A percentile compares a stretch with the other conserved stretches of the same genome.
Evolutionary conservation across 1,284 basidiomycete species (phyloP).

Genomic region (Ceratobasidium sp.): DNA sequence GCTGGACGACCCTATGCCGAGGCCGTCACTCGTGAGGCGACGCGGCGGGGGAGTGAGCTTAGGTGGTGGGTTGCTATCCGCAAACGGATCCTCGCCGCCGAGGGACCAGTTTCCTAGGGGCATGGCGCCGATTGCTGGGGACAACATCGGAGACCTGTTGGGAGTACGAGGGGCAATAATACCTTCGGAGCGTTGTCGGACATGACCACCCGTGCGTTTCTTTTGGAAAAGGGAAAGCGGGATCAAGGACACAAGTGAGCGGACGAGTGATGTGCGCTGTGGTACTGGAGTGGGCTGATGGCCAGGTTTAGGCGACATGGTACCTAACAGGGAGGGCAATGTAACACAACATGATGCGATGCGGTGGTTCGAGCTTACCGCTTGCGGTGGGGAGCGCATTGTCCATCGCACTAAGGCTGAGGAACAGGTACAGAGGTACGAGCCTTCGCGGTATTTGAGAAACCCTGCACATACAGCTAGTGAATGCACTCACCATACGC

Average conservation of each 20-base stretch:
- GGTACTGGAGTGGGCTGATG: slow-evolving; percentile 18
- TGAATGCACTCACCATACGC: slow-evolving; percentile 92
- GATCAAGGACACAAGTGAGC: slow-evolving; percentile 66
- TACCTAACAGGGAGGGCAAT: not conserved
- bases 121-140: slow-evolving; percentile 31
- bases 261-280: slow-evolving; percentile 68
- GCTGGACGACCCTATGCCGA: slow-evolving; percentile 13
- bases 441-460: not conserved
- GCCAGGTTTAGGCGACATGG: slow-evolving; percentile 28
- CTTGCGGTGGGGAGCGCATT: slow-evolving; percentile 78
- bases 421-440: slow-evolving; percentile 62
- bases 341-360: slow-evolving; percentile 9
- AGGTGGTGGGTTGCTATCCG: slow-evolving; percentile 17
- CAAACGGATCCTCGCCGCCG: slow-evolving; percentile 24
- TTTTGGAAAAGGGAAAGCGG: slow-evolving; percentile 53
- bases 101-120: slow-evolving; percentile 39
- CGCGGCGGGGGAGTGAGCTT: slow-evolving; percentile 29
- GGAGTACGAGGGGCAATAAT: slow-evolving; percentile 67
- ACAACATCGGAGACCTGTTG: slow-evolving; percentile 49
- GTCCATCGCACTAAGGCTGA: slow-evolving; percentile 94
- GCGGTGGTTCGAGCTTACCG: slow-evolving; percentile 19
- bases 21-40: slow-evolving; percentile 31
- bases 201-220: slow-evolving; percentile 49
- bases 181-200: slow-evolving; percentile 61
- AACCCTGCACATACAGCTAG: slow-evolving; percentile 51